Evolutionary conservation across 1,139 yeast species (phyloP), one percentile per base, ranked within the genome.

Genomic region (Scheffersomyces lignicola): DNA sequence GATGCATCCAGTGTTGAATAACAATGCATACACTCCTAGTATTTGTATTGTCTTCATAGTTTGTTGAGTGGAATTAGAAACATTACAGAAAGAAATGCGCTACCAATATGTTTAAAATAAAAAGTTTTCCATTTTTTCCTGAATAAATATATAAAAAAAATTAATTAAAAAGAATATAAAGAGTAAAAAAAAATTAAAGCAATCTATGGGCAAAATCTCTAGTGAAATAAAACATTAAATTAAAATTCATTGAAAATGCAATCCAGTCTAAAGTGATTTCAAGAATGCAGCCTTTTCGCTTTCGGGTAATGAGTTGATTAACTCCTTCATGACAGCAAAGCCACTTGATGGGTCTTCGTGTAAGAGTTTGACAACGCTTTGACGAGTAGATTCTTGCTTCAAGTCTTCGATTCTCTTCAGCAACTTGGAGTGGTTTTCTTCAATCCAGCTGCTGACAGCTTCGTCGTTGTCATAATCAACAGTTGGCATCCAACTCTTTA

Each of bases 401-500:
- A 88, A 71, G 44, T 79, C 77, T 47, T 74, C 79, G 51, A 88
- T 69, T 49, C 73, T 73, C 34, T 73, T 67, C 42, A 82, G 83
- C 46, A 87, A 71, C 45, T 73, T 62, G 40, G 71, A 65, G 58
- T 82, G 92, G 62, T 84, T 80, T 45, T 79, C 80, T 63, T 88
- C 96, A 50, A 89, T 83, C 90, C 94, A 90, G 41, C 71, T 73
- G 40, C 95, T 88, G 43, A 89, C 95, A 23, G 76, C 85, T 54
- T 72, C 72, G 59, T 92, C 97, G 48, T 85, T 73, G 25, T 80
- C 84, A 42, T 71, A 73, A 53, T 86, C 83, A 41, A 84, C 75
- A 31, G 83, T 72, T 40, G 95, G 87, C 67, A 73, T 83, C 92
- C 95, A 86, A 40, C 95, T 82, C 74, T 83, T 84, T 54, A 92